phyloP scores from a whole-genome alignment of 2,329 filamentous ascomycete genomes.

The Pyrenochaeta sp. region DNA sequence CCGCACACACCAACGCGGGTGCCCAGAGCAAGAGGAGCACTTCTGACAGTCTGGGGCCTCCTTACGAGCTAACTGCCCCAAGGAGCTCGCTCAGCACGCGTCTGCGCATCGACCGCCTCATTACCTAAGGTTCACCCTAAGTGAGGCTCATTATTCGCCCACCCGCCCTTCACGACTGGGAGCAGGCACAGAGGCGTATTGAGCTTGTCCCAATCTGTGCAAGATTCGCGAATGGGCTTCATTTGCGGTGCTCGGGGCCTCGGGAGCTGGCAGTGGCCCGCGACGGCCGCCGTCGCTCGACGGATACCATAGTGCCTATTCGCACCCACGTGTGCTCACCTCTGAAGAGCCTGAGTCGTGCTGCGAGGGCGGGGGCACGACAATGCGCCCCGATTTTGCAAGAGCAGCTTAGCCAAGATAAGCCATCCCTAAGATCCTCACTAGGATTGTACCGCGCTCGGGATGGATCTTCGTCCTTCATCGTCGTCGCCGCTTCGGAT shows the following conservation, averaged over 20 bases:
- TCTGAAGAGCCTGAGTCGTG: conserved; percentile 15
- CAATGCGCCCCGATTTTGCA: conserved; percentile 16
- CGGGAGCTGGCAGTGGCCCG: conserved; percentile 32
- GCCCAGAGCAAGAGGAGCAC: conserved; percentile 9
- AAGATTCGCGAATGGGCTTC: conserved; percentile 18
- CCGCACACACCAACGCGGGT: conserved; percentile 10
- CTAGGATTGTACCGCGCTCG: conserved; percentile 30
- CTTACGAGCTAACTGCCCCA: conserved; percentile 27
- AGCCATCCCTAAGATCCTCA: conserved; percentile 32
- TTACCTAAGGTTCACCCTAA: conserved; percentile 26
- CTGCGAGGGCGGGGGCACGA: conserved; percentile 18
- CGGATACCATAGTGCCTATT: conserved; percentile 19
- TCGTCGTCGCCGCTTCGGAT: neutral
- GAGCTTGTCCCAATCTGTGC: conserved; percentile 17
- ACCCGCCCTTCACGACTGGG: conserved; percentile 1
- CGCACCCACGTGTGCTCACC: conserved; percentile 24
- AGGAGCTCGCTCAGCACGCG: conserved; percentile 4
- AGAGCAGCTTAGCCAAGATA: conserved; percentile 23
- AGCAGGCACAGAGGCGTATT: conserved; percentile 11
- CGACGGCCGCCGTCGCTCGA: conserved; percentile 22
- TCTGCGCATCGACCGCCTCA: conserved; percentile 22
- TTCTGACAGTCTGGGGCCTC: conserved; percentile 31
- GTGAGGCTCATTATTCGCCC: conserved; percentile 26
- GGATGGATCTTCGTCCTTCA: conserved; percentile 19
- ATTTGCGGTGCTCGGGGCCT: conserved; percentile 16